Evolutionary conservation across 345 rosid genomes (phyloP).

Genomic region (Litchi chinensis): DNA sequence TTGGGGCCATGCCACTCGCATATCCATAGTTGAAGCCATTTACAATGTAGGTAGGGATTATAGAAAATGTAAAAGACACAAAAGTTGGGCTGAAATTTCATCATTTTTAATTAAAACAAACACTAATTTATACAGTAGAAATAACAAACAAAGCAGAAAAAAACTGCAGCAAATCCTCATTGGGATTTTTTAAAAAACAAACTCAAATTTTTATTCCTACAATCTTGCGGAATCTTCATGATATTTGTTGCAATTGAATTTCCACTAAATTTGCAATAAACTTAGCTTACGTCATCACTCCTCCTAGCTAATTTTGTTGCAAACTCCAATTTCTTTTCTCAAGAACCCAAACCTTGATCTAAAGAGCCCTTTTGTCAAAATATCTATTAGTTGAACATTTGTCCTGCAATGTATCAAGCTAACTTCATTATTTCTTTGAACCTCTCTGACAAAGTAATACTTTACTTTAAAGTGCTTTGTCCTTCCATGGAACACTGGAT

Average conservation of each 20-base stretch:
- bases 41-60: too few species aligned
- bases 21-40: constrained; percentile 47
- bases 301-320: not conserved
- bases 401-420: not conserved
- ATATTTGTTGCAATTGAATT: too few species aligned
- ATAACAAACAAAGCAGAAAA: too few species aligned
- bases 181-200: too few species aligned
- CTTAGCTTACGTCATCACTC: not conserved
- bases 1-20: constrained; percentile 61
- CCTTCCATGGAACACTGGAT: too few species aligned
- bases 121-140: too few species aligned
- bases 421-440: not conserved
- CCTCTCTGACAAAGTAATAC: not conserved
- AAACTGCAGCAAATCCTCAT: too few species aligned
- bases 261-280: too few species aligned
- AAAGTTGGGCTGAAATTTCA: too few species aligned
- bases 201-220: too few species aligned
- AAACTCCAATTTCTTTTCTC: not conserved
- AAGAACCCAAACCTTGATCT: not conserved
- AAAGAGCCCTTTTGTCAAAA: not conserved
- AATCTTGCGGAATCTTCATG: not conserved
- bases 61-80: too few species aligned
- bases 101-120: too few species aligned
- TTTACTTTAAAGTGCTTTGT: not conserved
- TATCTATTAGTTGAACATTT: not conserved